Conservation (phyloP, 768 basidiomycete genomes). For the Termitomyces sp. region DNA sequence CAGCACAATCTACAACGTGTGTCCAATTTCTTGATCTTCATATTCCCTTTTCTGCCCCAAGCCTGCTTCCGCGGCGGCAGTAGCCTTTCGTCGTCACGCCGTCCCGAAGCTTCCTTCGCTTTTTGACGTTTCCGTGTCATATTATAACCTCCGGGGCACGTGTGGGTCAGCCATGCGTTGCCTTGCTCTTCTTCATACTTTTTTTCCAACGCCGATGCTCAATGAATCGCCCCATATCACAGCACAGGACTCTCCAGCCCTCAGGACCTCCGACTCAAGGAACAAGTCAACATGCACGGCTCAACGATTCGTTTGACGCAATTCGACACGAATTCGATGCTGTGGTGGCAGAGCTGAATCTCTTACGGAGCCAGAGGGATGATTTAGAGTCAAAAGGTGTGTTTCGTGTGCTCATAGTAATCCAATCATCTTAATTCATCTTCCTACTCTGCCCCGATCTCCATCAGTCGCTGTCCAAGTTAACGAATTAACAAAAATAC, state of each 20-base stretch:
- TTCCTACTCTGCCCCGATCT: not conserved
- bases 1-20: constrained; percentile 26
- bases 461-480: constrained; percentile 10
- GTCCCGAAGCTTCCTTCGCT: constrained; percentile 5
- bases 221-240: constrained; percentile 17
- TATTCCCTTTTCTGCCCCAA: constrained; percentile 5
- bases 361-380: constrained; percentile 72
- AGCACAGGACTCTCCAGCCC: constrained; percentile 56
- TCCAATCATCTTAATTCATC: not conserved
- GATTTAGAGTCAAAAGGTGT: constrained; percentile 87
- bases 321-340: constrained; percentile 83
- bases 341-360: constrained; percentile 59
- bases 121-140: constrained; percentile 19
- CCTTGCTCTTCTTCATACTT: constrained; percentile 6
- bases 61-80: constrained; percentile 5
- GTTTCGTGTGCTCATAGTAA: constrained; percentile 18
- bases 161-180: constrained; percentile 13
- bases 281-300: constrained; percentile 37
- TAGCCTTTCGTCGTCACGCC: constrained; percentile 7
- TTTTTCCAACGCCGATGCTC: constrained; percentile 9
- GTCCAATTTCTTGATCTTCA: constrained; percentile 20
- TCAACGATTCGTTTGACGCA: constrained; percentile 76
- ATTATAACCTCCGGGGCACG: constrained; percentile 15
- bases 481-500: constrained; percentile 11
- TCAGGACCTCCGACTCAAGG: constrained; percentile 39